Percentiles rank a stretch among this genome's conserved stretches.
Evolutionary conservation across 345 rosid species (phyloP).

Genomic region (Eucalyptus sideroxylon): DNA sequence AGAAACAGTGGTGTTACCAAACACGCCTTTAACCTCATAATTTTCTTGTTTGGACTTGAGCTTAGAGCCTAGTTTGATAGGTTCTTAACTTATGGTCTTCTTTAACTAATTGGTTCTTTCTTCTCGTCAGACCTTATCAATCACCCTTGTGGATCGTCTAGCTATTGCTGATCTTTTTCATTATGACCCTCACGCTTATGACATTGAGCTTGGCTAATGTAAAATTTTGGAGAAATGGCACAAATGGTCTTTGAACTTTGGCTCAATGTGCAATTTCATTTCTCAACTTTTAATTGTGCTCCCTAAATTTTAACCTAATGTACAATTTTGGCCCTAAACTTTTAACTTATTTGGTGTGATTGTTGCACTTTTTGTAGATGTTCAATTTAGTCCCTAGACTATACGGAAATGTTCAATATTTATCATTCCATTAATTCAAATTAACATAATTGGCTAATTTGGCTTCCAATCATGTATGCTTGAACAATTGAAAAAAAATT

Average conservation of each 20-base stretch:
- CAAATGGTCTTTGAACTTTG: too few relatives aligned
- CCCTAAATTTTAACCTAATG: too few relatives aligned
- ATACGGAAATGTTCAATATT: background rate
- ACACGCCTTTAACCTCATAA: background rate
- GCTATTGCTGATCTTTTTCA: background rate
- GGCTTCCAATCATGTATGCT: background rate
- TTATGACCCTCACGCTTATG: background rate
- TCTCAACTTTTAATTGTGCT: too few relatives aligned
- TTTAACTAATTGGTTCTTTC: background rate
- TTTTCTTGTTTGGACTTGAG: background rate
- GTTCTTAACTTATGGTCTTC: background rate
- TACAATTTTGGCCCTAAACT: background rate
- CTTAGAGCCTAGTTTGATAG: background rate
- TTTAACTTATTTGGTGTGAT: too few relatives aligned
- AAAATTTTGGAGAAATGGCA: too few relatives aligned
- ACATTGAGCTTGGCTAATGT: too few relatives aligned
- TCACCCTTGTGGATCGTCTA: background rate
- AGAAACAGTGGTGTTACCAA: fast-evolving
- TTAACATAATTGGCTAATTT: too few relatives aligned
- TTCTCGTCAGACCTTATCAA: background rate
- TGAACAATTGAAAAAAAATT: too few relatives aligned
- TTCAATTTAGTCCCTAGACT: background rate
- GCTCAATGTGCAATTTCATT: too few relatives aligned
- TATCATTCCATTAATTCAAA: background rate
- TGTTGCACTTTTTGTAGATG: background rate